Evolutionary conservation across 192 early-diverging fungal genomes (phyloP).

Genomic region (Rhizoclosmatium globosum): DNA sequence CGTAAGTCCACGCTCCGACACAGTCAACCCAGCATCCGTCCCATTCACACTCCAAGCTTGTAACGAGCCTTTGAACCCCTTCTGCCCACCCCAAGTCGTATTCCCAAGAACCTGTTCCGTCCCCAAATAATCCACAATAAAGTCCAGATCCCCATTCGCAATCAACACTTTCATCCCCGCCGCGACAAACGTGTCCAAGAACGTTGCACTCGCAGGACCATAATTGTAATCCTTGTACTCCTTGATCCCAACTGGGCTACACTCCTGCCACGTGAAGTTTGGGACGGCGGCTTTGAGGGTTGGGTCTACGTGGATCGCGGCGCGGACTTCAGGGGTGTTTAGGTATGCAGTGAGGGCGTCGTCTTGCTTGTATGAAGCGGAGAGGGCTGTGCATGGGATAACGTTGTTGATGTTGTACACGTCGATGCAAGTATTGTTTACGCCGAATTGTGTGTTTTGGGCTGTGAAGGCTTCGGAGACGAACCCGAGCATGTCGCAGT

Average conservation of each 20-base stretch:
- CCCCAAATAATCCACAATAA: conserved; percentile 24
- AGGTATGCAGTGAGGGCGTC: background rate
- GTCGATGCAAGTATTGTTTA: conserved; percentile 15
- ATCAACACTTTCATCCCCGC: conserved; percentile 17
- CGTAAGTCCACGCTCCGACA: conserved; percentile 56
- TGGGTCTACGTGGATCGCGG: conserved; percentile 37
- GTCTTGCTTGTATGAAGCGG: background rate
- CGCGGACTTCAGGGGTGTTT: conserved; percentile 14
- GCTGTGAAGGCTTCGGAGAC: background rate
- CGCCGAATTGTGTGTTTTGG: background rate
- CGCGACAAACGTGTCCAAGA: conserved; percentile 12
- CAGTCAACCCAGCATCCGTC: conserved; percentile 53
- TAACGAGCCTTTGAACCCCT: conserved; percentile 46
- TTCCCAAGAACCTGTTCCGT: conserved; percentile 61
- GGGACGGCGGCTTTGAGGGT: background rate
- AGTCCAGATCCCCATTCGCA: conserved; percentile 21
- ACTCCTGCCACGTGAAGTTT: conserved; percentile 4
- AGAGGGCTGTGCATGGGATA: background rate
- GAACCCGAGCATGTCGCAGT: conserved; percentile 5
- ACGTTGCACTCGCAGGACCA: background rate
- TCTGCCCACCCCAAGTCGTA: conserved; percentile 57
- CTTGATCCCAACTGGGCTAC: background rate
- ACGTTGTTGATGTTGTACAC: conserved; percentile 5
- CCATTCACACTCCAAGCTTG: conserved; percentile 15
- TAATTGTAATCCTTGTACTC: too few species aligned